Evolutionary conservation across 2,329 filamentous ascomycete genomes (phyloP).

Genomic region (Aspergillus pseudoterreus): DNA sequence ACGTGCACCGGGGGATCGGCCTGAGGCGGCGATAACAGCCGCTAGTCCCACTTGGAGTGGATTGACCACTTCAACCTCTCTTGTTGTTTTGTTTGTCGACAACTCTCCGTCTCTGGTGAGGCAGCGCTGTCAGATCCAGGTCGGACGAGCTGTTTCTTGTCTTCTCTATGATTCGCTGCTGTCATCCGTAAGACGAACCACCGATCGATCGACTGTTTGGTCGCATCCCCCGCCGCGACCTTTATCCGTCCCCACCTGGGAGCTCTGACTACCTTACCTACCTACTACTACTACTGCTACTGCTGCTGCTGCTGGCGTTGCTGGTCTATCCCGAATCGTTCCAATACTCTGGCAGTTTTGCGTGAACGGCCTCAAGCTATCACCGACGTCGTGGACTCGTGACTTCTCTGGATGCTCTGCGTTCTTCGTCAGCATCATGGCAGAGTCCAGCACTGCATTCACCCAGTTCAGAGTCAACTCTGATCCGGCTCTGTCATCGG

Average conservation of each 20-base stretch:
- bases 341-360: too few relatives aligned
- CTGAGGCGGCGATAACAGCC: slow-evolving; percentile 3
- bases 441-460: slow-evolving; percentile 20
- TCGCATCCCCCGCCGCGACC: neutral
- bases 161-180: neutral
- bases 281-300: too few relatives aligned
- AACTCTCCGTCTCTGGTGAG: neutral
- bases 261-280: neutral
- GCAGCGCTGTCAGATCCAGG: neutral
- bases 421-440: slow-evolving; percentile 16
- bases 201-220: neutral
- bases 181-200: neutral
- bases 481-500: slow-evolving; percentile 22
- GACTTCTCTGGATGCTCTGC: neutral
- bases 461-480: slow-evolving; percentile 20
- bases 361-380: neutral
- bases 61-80: neutral
- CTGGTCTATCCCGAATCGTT: neutral
- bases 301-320: neutral
- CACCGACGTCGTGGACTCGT: neutral
- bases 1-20: slow-evolving; percentile 8
- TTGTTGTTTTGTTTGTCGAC: neutral
- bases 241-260: neutral
- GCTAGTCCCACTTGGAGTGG: neutral
- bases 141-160: neutral